Conservation (phyloP, 257 asterid genomes). For the Solanum tarijense region DNA sequence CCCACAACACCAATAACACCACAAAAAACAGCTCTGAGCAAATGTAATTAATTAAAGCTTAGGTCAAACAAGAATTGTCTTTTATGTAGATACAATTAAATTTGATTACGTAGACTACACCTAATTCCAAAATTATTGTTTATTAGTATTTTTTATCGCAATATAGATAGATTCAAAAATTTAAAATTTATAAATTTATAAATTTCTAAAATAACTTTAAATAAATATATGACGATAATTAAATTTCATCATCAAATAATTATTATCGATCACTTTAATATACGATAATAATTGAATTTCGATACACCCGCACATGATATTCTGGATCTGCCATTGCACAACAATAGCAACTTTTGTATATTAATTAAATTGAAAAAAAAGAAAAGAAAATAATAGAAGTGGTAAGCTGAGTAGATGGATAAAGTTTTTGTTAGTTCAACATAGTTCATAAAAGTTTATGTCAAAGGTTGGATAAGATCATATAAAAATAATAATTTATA, state of each 20-base stretch:
- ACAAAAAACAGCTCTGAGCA: neutral
- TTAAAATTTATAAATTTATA: neutral
- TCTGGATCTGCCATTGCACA: neutral
- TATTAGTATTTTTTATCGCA: neutral
- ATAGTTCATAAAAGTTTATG: neutral
- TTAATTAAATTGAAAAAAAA: neutral
- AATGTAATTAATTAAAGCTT: too few species aligned
- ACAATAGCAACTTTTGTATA: neutral
- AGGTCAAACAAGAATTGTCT: neutral
- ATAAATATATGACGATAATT: neutral
- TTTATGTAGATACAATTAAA: neutral
- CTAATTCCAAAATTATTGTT: neutral
- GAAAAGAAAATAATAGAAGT: neutral
- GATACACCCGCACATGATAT: neutral
- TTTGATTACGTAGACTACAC: neutral
- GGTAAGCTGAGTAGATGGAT: constrained; percentile 3
- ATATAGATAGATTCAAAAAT: neutral
- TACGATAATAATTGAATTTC: too few species aligned
- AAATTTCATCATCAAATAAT: neutral
- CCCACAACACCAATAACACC: neutral
- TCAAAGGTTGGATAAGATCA: neutral
- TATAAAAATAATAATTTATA: neutral
- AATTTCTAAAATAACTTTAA: fast-evolving
- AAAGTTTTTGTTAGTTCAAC: neutral
- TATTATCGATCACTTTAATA: neutral